Evolutionary conservation across 2,329 filamentous ascomycete genomes (phyloP), one percentile per base, ranked within the genome.

Genomic region (Ceratocystis cubensis): DNA sequence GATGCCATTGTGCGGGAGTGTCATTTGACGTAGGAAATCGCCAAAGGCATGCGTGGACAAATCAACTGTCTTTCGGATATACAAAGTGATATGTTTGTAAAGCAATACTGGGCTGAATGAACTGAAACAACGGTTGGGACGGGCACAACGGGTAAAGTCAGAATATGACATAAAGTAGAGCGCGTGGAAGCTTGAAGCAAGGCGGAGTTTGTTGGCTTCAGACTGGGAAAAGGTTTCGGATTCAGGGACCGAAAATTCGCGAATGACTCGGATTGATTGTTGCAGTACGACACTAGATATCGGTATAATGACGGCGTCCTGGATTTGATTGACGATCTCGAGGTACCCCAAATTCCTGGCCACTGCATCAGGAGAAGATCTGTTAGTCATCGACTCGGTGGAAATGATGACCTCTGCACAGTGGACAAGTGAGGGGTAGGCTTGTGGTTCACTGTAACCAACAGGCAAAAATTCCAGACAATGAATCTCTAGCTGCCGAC

Each of bases 401-500:
- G 84, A 87, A 5, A 96, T 74, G 7, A 97, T 78, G 0, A 89
- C 92, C 73, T 91, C 85, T 0, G 89, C 85, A 63, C 90, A 94
- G 56, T 90, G 82, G n/a, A 96, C 84, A 72, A 96, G 82, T 0
- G 89, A 88, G 56, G 85, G 81, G 71, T 92, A 87, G 70, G 94
- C 89, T 71, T 91, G 87, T 69, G 83, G 85, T 66, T 78, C 81
- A 15, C 33, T 73, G 74, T 1, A 75, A 69, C 68, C 22, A 57
- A 1, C 3, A 13, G 1, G 79, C 10, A 41, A 81, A 4, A 89
- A 78, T 74, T 96, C 91, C 0, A 83, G 79, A 72, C 95, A 82
- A 74, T 96, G 89, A n/a, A 88, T 82, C 74, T 97, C 91, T 10
- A 99, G 81, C 76, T 96, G 91, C 57, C 92, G 80, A 0, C 90